Base-by-base conservation (phyloP, 2,329 filamentous ascomycete species). In the Cadophora malorum region DNA sequence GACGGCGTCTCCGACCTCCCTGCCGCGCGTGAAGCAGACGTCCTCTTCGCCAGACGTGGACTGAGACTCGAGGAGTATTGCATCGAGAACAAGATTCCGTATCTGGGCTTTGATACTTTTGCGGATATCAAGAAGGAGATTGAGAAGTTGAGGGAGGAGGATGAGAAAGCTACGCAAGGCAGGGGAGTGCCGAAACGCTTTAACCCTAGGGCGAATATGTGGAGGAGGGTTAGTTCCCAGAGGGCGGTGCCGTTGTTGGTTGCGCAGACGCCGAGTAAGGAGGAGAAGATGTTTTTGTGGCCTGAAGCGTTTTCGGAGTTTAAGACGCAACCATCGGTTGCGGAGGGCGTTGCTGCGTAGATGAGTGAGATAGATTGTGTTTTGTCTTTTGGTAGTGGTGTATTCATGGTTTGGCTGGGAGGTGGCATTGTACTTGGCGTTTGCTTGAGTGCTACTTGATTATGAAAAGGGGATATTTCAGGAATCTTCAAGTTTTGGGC, bases 131-230 rank as follows among this genome's bases (percentile, higher is more conserved):
- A 90, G 79, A 79, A 74, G 35, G 87, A 90, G 77, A 82, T 91
- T 65, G 80, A 83, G 76, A 81, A 79, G 65, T 86, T 91, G 72
- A 83, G 82, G 53, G 81, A 82, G 68, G 84, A 90, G 74, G 88
- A 91, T 74, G 83, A 87, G 71, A 79, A 83, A 75, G 84, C 86
- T 81, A 91, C 88, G 0, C 81, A 83, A 60, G 88, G 88, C 61
- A 78, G 81, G 67, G 89, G 89, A 49, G 79, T 85, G 69, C 88
- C 88, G 0, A 83, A 80, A 9, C 81, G 83, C 71, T 91, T 90
- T 81, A 91, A 91, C 79, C 89, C 89, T 8, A 82, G 88, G 53
- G 89, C 88, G 33, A 90, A 91, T 77, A 82, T 91, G 80, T 91
- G 89, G 89, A 81, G 89, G 64, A 82, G 88, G 33, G 83, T 87